These are phyloP conservation scores for Alternaria panax DNA, from an alignment of 2,329 filamentous ascomycete species.

Conservation along the genomic window DNA sequence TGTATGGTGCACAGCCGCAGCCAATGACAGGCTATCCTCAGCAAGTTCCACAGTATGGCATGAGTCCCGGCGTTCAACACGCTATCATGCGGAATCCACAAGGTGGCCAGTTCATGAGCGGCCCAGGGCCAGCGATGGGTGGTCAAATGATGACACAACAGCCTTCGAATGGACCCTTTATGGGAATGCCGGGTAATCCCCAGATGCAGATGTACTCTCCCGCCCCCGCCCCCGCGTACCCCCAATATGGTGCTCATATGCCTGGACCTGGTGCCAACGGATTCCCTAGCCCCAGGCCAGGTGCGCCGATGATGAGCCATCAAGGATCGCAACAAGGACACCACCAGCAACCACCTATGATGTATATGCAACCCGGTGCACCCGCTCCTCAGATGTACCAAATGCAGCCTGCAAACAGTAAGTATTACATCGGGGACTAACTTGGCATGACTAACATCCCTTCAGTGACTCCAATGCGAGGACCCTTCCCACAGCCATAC, in stretches of 20 bases:
- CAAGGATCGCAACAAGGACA: slow-evolving; percentile 94
- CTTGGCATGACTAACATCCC: slow-evolving; percentile 14
- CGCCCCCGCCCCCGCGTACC: slow-evolving; percentile 70
- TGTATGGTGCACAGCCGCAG: slow-evolving; percentile 72
- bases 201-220: slow-evolving; percentile 86
- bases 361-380: slow-evolving; percentile 77
- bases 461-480: slow-evolving; percentile 51
- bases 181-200: slow-evolving; percentile 71
- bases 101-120: slow-evolving; percentile 75
- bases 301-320: slow-evolving; percentile 89
- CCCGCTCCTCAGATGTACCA: slow-evolving; percentile 78
- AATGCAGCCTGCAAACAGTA: slow-evolving; percentile 77
- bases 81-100: slow-evolving; percentile 76
- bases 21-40: slow-evolving; percentile 57
- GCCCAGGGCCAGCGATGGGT: slow-evolving; percentile 74
- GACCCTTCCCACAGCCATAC: slow-evolving; percentile 50
- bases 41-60: slow-evolving; percentile 73
- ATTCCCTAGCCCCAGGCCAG: slow-evolving; percentile 86
- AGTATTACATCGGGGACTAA: slow-evolving; percentile 52
- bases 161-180: slow-evolving; percentile 71
- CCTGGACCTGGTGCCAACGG: slow-evolving; percentile 71
- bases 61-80: slow-evolving; percentile 73
- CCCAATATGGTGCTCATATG: slow-evolving; percentile 61
- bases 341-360: slow-evolving; percentile 66
- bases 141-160: slow-evolving; percentile 81